Base-by-base conservation (phyloP, 371 early-diverging fungal genomes). In the Mucor ambiguus region DNA sequence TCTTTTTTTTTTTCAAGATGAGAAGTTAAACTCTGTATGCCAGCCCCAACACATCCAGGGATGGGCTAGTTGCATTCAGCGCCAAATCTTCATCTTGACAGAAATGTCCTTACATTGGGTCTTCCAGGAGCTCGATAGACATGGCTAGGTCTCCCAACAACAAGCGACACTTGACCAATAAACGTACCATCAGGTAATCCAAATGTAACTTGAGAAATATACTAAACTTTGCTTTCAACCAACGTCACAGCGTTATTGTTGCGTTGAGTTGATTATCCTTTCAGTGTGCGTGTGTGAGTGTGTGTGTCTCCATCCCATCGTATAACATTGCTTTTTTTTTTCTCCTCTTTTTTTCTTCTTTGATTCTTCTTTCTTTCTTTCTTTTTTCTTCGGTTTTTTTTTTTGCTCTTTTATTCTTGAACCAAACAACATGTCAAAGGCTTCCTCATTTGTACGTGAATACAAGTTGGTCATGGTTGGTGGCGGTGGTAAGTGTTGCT, bases 381-480 rank as follows among this genome's bases (percentile, higher is more conserved):
- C 44, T 18, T 28, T 54, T 68, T 44, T 44, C 43, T 46, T 56
- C 48, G 24, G 49, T 11, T 57, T 56, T 56, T 56, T 37, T 37
- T 56, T 55, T 37, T 20, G 37, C 12, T 46, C 59, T 16, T 61
- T 29, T 44, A 44, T 61, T 41, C 41, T 56, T 26, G 28, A 57
- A 57, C 18, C 48, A 55, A 30, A 33, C 7, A 44, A 29, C 54
- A 70, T 70, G 70, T 70, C 70, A 18, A 70, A 65, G 52, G 70
- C 70, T 49, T 69, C 69, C 61, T 69, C 64, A 6, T 64, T 71
- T 71, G 72, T 75, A 30, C 72, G 89, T 62, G 92, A 91, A 73
- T 90, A 90, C 78, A 92, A 92, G 64, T 78, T 94, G 35, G 94
- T 94, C 18, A 92, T 94, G 43, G 95, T 94, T 20, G 95, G 95